Conservation (phyloP, 331 rosid species). For the Telfairia occidentalis region DNA sequence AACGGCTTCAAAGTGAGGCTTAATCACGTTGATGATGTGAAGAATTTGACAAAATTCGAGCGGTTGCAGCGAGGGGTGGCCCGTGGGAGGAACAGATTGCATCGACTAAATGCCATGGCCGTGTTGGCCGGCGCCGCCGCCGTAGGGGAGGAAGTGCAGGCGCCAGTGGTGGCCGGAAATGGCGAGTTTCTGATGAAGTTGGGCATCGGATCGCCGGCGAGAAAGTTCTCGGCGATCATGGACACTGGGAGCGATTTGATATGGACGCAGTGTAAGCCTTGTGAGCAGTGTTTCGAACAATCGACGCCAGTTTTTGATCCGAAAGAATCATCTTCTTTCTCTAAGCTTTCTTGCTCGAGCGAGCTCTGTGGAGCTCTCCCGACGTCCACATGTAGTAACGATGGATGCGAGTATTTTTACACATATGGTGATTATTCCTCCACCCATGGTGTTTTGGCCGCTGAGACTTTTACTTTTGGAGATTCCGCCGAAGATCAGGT, state of each 20-base stretch:
- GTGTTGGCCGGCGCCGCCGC: constrained; percentile 15
- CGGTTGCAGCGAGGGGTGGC: constrained; percentile 46
- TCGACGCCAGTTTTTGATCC: constrained; percentile 74
- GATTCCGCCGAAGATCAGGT: constrained; percentile 8
- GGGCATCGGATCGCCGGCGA: constrained; percentile 61
- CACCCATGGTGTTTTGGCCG: constrained; percentile 56
- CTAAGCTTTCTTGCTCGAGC: constrained; percentile 41
- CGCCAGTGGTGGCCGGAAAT: constrained; percentile 45
- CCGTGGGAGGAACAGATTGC: constrained; percentile 42
- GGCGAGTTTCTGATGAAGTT: constrained; percentile 74
- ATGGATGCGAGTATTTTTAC: constrained; percentile 55
- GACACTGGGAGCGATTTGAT: constrained; percentile 89
- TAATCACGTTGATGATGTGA: constrained; percentile 53
- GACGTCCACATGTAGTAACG: constrained; percentile 36
- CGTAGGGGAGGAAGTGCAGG: constrained; percentile 12
- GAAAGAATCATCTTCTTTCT: constrained; percentile 42
- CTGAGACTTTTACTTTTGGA: constrained; percentile 67
- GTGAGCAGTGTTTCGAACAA: constrained; percentile 58
- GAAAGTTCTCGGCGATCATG: constrained; percentile 51
- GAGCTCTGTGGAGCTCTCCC: constrained; percentile 46
- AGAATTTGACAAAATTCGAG: constrained; percentile 61
- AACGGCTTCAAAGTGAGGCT: constrained; percentile 40
- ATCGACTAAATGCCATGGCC: constrained; percentile 51
- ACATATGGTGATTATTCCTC: constrained; percentile 65
- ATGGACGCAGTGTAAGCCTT: constrained; percentile 94